Evolutionary conservation across 164 flowering plant genomes (phyloP).

Genomic region (Berberis thunbergii): DNA sequence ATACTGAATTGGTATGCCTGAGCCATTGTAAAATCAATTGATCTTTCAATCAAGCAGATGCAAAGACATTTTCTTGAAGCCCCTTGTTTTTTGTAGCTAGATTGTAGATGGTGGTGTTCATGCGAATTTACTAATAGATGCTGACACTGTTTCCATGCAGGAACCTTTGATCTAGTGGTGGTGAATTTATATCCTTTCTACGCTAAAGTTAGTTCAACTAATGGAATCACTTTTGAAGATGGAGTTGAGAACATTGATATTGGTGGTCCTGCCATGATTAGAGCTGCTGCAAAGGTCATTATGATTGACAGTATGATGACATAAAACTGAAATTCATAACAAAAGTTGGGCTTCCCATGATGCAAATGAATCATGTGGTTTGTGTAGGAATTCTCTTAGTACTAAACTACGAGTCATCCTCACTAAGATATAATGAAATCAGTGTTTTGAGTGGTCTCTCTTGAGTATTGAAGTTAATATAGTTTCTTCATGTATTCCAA

Average conservation of each 20-base stretch:
- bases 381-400: no score
- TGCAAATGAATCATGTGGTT: not conserved
- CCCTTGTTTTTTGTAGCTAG: not conserved
- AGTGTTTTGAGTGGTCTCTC: no score
- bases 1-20: not conserved
- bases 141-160: conserved; percentile 26
- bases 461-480: conserved; percentile 46
- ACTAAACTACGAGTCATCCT: no score
- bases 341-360: not conserved
- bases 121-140: not conserved
- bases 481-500: no score
- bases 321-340: not conserved
- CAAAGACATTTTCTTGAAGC: not conserved
- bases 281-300: conserved; percentile 98
- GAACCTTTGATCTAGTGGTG: conserved; percentile 89
- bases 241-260: conserved; percentile 96
- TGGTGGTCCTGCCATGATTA: conserved; percentile 99
- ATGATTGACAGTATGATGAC: not conserved
- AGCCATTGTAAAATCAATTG: not conserved
- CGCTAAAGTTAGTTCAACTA: conserved; percentile 68
- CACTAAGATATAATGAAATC: no score
- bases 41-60: no score
- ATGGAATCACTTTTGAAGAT: conserved; percentile 71
- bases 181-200: conserved; percentile 94
- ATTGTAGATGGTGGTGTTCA: not conserved